Evolutionary conservation across 176 grass and related monocot genomes (phyloP).

Genomic region (Luzula sylvatica): DNA sequence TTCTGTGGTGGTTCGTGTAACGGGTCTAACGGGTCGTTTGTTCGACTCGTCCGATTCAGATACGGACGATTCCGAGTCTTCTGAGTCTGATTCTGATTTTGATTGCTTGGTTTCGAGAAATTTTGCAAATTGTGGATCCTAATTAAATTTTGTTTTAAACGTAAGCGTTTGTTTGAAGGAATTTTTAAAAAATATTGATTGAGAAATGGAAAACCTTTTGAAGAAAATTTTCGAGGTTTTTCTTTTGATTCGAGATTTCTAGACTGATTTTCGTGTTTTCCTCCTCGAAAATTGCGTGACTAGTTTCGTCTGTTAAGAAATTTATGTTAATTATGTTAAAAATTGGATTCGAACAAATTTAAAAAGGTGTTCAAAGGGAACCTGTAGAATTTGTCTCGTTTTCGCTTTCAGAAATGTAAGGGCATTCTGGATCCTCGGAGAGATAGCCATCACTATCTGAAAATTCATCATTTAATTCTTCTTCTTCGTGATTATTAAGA

Average conservation of each 20-base stretch:
- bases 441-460: conserved; percentile 83
- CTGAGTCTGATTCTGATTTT: conserved; percentile 31
- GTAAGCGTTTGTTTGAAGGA: too few species aligned
- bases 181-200: not conserved
- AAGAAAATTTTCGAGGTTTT: conserved; percentile 53
- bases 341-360: not conserved
- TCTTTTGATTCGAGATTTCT: conserved; percentile 51
- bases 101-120: conserved; percentile 46
- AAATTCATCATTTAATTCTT: conserved; percentile 43
- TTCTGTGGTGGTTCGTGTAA: conserved; percentile 67
- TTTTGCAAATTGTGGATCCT: conserved; percentile 71
- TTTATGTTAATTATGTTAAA: not conserved
- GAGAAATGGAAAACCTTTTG: conserved; percentile 45
- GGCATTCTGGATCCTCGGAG: conserved; percentile 67
- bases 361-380: conserved; percentile 9
- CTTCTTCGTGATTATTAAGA: conserved; percentile 27
- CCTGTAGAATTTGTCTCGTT: conserved; percentile 33
- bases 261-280: conserved; percentile 48
- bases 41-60: not conserved
- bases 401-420: conserved; percentile 67
- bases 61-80: not conserved
- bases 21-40: conserved; percentile 9
- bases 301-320: conserved; percentile 30
- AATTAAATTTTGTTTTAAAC: not conserved
- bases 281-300: conserved; percentile 24